These are phyloP conservation scores for Colletotrichum echinochloae DNA, from an alignment of 2,329 filamentous ascomycete genomes.

Conservation along the genomic window DNA sequence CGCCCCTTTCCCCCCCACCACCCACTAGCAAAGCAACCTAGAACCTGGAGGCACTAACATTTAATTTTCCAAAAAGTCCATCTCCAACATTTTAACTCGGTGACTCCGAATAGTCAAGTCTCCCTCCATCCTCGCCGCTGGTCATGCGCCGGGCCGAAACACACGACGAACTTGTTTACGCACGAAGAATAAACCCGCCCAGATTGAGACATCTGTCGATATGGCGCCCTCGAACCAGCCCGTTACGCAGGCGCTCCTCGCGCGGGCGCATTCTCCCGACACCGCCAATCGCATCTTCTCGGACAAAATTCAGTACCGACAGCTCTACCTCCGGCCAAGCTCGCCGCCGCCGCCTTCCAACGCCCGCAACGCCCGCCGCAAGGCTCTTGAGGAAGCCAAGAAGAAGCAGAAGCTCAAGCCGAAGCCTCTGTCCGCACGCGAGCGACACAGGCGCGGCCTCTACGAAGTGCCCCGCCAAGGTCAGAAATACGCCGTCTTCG, in stretches of 20 bases:
- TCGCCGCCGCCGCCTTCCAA: slow-evolving; percentile 72
- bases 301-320: slow-evolving; percentile 86
- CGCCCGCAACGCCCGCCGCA: slow-evolving; percentile 68
- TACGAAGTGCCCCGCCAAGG: slow-evolving; percentile 79
- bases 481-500: slow-evolving; percentile 80
- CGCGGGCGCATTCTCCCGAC: slow-evolving; percentile 82
- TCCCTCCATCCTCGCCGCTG: background rate
- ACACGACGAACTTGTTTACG: background rate
- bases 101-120: background rate
- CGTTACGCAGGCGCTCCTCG: slow-evolving; percentile 74
- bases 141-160: background rate
- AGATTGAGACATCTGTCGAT: background rate
- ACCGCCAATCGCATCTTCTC: slow-evolving; percentile 78
- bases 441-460: slow-evolving; percentile 79
- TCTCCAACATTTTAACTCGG: background rate
- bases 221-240: slow-evolving; percentile 54
- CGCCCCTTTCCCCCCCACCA: no score
- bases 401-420: slow-evolving; percentile 63
- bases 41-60: slow-evolving; percentile 42
- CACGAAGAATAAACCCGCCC: background rate
- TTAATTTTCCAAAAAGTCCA: slow-evolving; percentile 34
- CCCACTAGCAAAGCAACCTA: background rate
- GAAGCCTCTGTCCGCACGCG: slow-evolving; percentile 80
- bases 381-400: slow-evolving; percentile 59
- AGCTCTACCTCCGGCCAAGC: slow-evolving; percentile 81